Conservation (phyloP, 1,284 basidiomycete genomes). For the Marasmius sp. region DNA sequence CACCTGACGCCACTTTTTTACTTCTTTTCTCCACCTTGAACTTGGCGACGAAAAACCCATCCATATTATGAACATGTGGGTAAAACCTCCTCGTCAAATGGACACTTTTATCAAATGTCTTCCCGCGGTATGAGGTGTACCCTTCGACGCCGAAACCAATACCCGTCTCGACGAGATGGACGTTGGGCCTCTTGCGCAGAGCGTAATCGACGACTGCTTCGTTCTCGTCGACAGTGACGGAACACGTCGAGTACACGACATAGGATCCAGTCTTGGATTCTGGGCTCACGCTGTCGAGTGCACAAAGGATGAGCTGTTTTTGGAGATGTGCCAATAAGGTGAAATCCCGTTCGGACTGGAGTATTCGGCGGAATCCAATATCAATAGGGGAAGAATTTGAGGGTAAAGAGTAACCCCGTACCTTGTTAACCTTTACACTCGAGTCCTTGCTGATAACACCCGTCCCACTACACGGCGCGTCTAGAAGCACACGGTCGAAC, state of each 20-base stretch:
- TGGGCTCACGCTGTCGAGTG: constrained; percentile 93
- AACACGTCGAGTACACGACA: constrained; percentile 98
- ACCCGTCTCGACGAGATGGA: constrained; percentile 91
- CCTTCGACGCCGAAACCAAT: constrained; percentile 93
- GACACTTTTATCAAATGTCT: constrained; percentile 82
- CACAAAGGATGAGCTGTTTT: constrained; percentile 97
- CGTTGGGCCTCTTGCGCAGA: constrained; percentile 94
- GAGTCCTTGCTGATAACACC: constrained; percentile 98
- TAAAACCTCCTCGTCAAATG: constrained; percentile 87
- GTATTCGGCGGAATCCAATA: constrained; percentile 8
- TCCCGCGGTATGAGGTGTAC: constrained; percentile 88
- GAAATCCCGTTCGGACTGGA: constrained; percentile 91
- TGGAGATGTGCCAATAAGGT: constrained; percentile 93
- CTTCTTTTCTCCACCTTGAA: constrained; percentile 86
- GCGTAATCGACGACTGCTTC: constrained; percentile 99
- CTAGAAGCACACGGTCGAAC: constrained; percentile 94
- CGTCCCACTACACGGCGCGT: constrained; percentile 97
- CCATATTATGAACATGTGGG: constrained; percentile 93
- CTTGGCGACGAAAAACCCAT: constrained; percentile 99
- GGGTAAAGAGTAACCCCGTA: constrained; percentile 31
- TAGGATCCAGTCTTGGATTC: constrained; percentile 91
- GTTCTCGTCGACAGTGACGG: constrained; percentile 97
- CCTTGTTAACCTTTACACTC: constrained; percentile 98
- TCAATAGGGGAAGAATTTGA: constrained; percentile 4
- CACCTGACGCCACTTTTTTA: constrained; percentile 39